Evolutionary conservation across 164 flowering plant species (phyloP).

Genomic region (Echeveria elegans): DNA sequence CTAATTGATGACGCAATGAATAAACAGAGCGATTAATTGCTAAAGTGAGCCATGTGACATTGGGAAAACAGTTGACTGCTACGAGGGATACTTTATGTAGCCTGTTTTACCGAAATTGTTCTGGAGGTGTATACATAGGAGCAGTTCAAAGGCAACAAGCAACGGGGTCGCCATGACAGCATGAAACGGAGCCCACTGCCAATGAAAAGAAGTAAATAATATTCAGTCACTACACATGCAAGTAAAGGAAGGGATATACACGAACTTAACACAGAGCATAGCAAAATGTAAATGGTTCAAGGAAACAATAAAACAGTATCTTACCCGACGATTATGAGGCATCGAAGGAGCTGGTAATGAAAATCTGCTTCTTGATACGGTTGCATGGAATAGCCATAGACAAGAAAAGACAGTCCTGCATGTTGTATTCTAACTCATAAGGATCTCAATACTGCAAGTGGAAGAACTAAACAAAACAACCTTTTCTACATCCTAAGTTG

Average conservation of each 20-base stretch:
- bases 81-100: neutral
- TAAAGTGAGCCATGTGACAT: neutral
- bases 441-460: neutral
- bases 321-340: constrained; percentile 33
- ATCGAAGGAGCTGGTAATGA: constrained; percentile 34
- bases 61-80: neutral
- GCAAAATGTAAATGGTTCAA: no score
- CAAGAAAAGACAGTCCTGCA: constrained; percentile 32
- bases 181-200: constrained; percentile 47
- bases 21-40: neutral
- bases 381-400: constrained; percentile 35
- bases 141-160: constrained; percentile 36
- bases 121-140: constrained; percentile 30
- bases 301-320: neutral
- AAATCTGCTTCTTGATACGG: constrained; percentile 34
- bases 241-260: neutral
- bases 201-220: constrained; percentile 3
- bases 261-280: neutral
- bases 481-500: neutral
- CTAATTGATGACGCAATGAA: neutral
- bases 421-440: neutral
- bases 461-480: neutral
- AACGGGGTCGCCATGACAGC: constrained; percentile 31
- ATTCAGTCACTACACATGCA: neutral
- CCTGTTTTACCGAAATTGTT: constrained; percentile 21